These are phyloP conservation scores for Madurella fahalii DNA, from an alignment of 2,329 filamentous ascomycete genomes.

Conservation along the genomic window DNA sequence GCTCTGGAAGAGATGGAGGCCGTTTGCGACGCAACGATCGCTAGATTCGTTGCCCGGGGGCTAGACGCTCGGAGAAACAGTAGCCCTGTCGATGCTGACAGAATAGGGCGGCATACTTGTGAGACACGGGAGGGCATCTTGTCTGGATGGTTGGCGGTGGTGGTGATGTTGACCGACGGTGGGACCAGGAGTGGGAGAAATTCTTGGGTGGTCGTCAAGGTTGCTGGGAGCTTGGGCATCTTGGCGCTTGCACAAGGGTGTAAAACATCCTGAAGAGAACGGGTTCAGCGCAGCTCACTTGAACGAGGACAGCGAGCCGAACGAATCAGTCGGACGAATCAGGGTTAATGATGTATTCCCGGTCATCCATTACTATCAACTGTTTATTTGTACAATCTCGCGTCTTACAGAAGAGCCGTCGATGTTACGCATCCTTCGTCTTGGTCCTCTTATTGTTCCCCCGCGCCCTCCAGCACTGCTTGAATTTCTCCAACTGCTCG, in stretches of 20 bases:
- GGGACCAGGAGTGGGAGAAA: too few relatives aligned
- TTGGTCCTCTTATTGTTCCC: conserved; percentile 81
- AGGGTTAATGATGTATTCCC: too few relatives aligned
- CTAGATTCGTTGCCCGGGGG: neutral
- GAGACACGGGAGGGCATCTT: conserved; percentile 25
- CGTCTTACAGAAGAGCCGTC: neutral
- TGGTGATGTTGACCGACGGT: conserved; percentile 8
- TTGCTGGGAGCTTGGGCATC: conserved; percentile 8
- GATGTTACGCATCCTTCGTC: conserved; percentile 58
- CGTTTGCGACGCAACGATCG: neutral
- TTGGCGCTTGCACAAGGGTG: neutral
- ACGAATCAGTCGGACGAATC: too few relatives aligned
- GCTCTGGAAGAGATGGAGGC: neutral
- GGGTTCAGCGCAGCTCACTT: too few relatives aligned
- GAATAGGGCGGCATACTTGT: conserved; percentile 20
- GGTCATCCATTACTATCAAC: too few relatives aligned
- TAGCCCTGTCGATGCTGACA: conserved; percentile 10
- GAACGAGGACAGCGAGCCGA: too few relatives aligned
- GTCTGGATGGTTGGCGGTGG: neutral
- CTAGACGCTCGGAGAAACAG: conserved; percentile 4
- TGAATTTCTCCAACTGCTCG: conserved; percentile 79
- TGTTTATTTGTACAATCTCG: neutral
- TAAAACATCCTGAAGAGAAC: too few relatives aligned
- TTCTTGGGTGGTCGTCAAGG: conserved; percentile 1
- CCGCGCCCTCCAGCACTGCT: conserved; percentile 85